Evolutionary conservation across 2,329 filamentous ascomycete species (phyloP).

Genomic region (Beauveria sp.): DNA sequence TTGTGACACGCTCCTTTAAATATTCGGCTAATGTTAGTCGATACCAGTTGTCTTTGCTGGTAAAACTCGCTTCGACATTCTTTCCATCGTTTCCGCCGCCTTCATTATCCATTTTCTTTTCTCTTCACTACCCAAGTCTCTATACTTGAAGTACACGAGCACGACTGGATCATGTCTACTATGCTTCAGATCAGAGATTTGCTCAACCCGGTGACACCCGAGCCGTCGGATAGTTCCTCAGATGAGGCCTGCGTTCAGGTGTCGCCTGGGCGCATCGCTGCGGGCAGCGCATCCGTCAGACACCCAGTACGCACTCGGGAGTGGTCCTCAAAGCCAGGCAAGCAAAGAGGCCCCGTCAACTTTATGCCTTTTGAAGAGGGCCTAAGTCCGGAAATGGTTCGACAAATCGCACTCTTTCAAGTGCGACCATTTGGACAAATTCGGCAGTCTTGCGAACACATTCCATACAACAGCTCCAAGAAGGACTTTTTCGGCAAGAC

Average conservation of each 20-base stretch:
- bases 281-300: neutral
- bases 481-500: slow-evolving; percentile 83
- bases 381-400: slow-evolving; percentile 47
- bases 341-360: slow-evolving; percentile 59
- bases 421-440: slow-evolving; percentile 61
- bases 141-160: neutral
- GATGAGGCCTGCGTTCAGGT: neutral
- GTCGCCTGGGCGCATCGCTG: neutral
- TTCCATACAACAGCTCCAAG: slow-evolving; percentile 92
- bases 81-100: neutral
- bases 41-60: neutral
- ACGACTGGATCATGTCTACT: neutral
- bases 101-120: neutral
- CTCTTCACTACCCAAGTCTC: neutral
- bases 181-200: slow-evolving; percentile 9
- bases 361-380: slow-evolving; percentile 64
- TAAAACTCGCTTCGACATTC: neutral
- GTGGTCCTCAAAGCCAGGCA: slow-evolving; percentile 18
- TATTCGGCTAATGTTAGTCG: neutral
- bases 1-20: neutral
- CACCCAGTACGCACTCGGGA: slow-evolving; percentile 2
- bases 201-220: slow-evolving; percentile 7
- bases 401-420: slow-evolving; percentile 54
- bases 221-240: slow-evolving; percentile 3
- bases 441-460: slow-evolving; percentile 58